Conservation (phyloP, 225 moss, liverwort and hornwort species). For the Rhytidiadelphus loreus region DNA sequence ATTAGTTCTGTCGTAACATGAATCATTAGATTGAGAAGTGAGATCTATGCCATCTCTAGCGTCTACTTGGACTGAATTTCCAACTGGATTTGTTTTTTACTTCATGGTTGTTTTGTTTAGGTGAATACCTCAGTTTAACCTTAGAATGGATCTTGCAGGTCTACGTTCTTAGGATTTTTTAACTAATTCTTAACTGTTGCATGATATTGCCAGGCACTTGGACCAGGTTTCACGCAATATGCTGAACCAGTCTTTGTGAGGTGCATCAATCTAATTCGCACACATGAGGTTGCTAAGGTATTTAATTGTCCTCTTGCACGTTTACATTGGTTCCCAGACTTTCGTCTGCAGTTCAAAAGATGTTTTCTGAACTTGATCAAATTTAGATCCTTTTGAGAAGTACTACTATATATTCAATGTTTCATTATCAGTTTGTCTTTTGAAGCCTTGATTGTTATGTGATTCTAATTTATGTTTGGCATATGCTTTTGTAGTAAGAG, state of each 20-base stretch:
- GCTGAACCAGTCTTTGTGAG: constrained; percentile 96
- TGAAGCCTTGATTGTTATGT: background rate
- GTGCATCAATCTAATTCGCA: constrained; percentile 92
- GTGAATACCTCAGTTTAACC: background rate
- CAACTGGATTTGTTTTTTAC: background rate
- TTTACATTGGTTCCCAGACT: background rate
- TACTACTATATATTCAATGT: background rate
- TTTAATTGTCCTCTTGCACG: background rate
- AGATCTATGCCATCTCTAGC: background rate
- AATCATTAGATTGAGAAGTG: background rate
- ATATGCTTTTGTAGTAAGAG: background rate
- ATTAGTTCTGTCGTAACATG: background rate
- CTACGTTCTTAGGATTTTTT: background rate
- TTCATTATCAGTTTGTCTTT: background rate
- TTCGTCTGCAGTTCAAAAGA: background rate
- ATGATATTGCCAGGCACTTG: constrained; percentile 64
- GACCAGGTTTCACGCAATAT: constrained; percentile 90
- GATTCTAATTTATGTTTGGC: background rate
- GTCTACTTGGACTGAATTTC: background rate
- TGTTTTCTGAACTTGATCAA: background rate
- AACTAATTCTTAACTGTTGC: background rate
- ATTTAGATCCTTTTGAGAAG: background rate
- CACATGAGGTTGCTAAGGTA: constrained; percentile 93
- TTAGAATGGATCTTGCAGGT: background rate
- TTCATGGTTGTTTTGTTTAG: background rate